Evolutionary conservation across 129 eudicot species (phyloP).

Genomic region (Flaveria sonorensis): DNA sequence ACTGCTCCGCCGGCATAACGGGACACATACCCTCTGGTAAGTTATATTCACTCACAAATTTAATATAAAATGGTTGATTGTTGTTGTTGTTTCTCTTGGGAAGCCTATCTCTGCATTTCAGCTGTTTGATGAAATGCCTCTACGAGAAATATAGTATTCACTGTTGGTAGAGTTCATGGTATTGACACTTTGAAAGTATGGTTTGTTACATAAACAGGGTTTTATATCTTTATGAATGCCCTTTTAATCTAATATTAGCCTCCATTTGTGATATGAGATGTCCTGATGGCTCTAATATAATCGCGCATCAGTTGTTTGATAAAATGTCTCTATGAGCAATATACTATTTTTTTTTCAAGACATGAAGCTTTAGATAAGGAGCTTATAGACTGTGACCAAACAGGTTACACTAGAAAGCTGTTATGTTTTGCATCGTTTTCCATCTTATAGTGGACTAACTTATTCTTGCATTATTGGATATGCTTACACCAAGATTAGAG

Average conservation of each 20-base stretch:
- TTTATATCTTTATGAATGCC: too few relatives aligned
- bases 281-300: not conserved
- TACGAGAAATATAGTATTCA: slow-evolving; percentile 1
- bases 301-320: not conserved
- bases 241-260: too few relatives aligned
- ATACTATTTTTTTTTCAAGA: not conserved
- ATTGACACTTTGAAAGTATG: not conserved
- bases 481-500: slow-evolving; percentile 49
- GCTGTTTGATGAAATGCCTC: slow-evolving; percentile 51
- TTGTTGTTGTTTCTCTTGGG: not conserved
- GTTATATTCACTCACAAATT: slow-evolving; percentile 17
- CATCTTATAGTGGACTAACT: slow-evolving; percentile 9
- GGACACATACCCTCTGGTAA: slow-evolving; percentile 32
- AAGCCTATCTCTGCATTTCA: slow-evolving; percentile 20
- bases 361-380: not conserved
- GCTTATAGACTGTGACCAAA: not conserved
- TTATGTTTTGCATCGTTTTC: not conserved
- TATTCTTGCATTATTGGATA: slow-evolving; percentile 23
- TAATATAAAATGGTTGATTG: not conserved
- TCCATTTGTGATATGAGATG: not conserved
- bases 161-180: not conserved
- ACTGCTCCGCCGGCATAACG: slow-evolving; percentile 23
- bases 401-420: not conserved
- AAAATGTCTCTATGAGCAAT: not conserved
- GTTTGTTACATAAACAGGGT: too few relatives aligned